Evolutionary conservation across 495 filamentous ascomycete species (phyloP).

Genomic region (Lepidopterella palustris): DNA sequence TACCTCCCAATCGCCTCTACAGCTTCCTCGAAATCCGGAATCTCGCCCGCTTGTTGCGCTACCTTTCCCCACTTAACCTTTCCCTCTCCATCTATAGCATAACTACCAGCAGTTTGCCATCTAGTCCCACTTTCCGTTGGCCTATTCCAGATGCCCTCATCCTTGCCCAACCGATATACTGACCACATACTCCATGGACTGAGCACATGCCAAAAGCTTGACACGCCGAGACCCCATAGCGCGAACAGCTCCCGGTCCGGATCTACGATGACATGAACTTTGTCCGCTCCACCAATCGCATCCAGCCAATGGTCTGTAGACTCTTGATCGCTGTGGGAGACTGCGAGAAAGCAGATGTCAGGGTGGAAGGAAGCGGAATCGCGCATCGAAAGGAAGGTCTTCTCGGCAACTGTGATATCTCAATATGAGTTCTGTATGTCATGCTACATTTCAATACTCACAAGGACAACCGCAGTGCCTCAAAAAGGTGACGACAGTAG

Average conservation of each 20-base stretch:
- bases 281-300: slow-evolving; percentile 44
- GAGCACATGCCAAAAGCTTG: slow-evolving; percentile 47
- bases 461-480: slow-evolving; percentile 58
- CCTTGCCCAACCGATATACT: slow-evolving; percentile 43
- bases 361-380: slow-evolving; percentile 41
- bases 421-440: neutral
- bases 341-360: slow-evolving; percentile 49
- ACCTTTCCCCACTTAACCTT: slow-evolving; percentile 44
- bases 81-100: slow-evolving; percentile 47
- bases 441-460: slow-evolving; percentile 3
- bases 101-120: slow-evolving; percentile 55
- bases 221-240: slow-evolving; percentile 49
- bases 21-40: slow-evolving; percentile 46
- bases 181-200: slow-evolving; percentile 42
- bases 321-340: slow-evolving; percentile 49
- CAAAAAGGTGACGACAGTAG: slow-evolving; percentile 51
- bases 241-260: slow-evolving; percentile 45
- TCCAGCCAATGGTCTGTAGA: slow-evolving; percentile 51
- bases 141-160: slow-evolving; percentile 52
- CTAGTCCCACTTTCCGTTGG: slow-evolving; percentile 49
- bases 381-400: slow-evolving; percentile 47
- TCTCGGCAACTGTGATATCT: slow-evolving; percentile 48
- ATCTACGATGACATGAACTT: slow-evolving; percentile 51
- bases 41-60: slow-evolving; percentile 42
- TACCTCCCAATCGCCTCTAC: slow-evolving; percentile 17